Evolutionary conservation across 257 asterid species (phyloP), one percentile per base, ranked within the genome.

Genomic region (Gardenia jasminoides): DNA sequence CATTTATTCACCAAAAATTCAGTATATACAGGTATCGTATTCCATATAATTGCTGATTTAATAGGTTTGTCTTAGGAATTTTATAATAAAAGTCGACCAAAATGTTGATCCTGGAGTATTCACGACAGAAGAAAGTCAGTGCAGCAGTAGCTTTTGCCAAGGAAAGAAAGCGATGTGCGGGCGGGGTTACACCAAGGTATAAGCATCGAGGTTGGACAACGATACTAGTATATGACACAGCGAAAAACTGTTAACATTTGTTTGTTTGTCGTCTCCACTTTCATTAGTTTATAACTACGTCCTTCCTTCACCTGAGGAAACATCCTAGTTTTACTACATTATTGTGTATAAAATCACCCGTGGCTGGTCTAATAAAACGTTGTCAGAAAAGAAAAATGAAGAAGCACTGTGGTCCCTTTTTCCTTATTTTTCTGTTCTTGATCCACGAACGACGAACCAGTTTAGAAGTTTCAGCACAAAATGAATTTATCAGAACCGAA

Each of bases 401-500:
- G 92, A 86, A 74, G 54, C 47, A 70, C 0, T 67, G 33, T 31
- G 36, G 50, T 36, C 10, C 59, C 26, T 3, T 84, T 17, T 31
- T 88, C 22, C 48, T 82, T 66, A 26, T 72, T 24, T 12, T 85
- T 26, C 1, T 84, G 46, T 65, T 84, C 75, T 52, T 84, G 71
- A 72, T 86, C 71, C 64, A 75, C 36, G 80, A 83, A 67, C 76
- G 71, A 10, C 72, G 48, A 22, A 56, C 33, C 39, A 75, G 31
- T 68, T 59, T 31, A 19, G 68, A 72, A 26, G 84, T 75, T 70
- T 65, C 33, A 68, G 87, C 83, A 39, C 80, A 76, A 69, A 85
- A 87, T 78, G 95, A 78, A 67, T 90, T 88, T 52, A 80, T 92
- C 48, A 84, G 44, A 70, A 76, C 79, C 9, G 72, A 83, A 8